Percentiles rank a stretch among this genome's conserved stretches.
phyloP scores from a whole-genome alignment of 768 basidiomycete genomes.

The Leucosporidium yakuticum region DNA sequence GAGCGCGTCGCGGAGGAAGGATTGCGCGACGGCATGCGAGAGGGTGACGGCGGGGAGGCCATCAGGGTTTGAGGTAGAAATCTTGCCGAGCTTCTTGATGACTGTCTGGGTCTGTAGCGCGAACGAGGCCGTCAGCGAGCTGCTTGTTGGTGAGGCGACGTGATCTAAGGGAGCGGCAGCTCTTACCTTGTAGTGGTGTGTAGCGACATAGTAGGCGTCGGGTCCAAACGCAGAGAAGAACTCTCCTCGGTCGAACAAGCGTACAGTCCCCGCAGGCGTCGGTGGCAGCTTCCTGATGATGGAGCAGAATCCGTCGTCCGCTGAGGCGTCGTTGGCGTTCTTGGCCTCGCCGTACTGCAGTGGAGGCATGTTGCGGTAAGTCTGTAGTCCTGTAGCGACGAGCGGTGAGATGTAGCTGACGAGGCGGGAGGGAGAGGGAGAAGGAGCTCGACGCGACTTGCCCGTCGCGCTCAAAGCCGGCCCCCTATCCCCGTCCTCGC shows the following conservation, averaged over 20 bases:
- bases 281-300: conserved; percentile 45
- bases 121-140: conserved; percentile 40
- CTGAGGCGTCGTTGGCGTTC: conserved; percentile 34
- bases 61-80: conserved; percentile 26
- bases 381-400: background rate
- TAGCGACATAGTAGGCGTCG: conserved; percentile 80
- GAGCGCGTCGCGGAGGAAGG: conserved; percentile 77
- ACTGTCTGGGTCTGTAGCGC: conserved; percentile 67
- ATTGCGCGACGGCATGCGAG: conserved; percentile 67
- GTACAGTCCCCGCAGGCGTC: conserved; percentile 60
- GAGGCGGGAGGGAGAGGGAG: no score
- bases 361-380: no score
- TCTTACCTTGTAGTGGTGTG: conserved; percentile 42
- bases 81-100: conserved; percentile 74
- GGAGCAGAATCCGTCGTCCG: conserved; percentile 72
- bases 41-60: conserved; percentile 65
- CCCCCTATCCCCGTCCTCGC: no score
- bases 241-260: conserved; percentile 74
- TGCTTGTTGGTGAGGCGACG: background rate
- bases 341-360: background rate
- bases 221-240: conserved; percentile 84
- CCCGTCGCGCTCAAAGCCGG: no score
- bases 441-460: no score
- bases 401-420: no score
- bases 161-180: background rate